Percentiles rank a stretch among this genome's conserved stretches.
phyloP scores from a whole-genome alignment of 805 yeast genomes.

The Wickerhamomyces tratensis region DNA sequence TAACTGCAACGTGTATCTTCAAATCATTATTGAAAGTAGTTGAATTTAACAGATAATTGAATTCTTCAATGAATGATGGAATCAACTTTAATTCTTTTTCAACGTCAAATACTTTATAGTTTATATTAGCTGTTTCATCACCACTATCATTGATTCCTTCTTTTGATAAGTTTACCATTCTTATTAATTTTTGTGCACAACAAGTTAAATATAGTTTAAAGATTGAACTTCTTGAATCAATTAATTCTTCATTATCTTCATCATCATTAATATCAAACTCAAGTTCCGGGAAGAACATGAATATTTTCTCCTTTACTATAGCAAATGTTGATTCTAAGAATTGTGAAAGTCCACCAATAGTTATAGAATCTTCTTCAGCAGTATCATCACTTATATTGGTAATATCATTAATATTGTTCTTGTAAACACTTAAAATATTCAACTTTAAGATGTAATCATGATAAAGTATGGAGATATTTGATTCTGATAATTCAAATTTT shows the following conservation, averaged over 20 bases:
- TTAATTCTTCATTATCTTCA: background rate
- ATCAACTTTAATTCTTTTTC: conserved; percentile 9
- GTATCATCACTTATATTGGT: too few species aligned
- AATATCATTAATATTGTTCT: background rate
- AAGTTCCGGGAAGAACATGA: conserved; percentile 2
- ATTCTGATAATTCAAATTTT: conserved; percentile 3
- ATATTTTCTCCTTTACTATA: conserved; percentile 4
- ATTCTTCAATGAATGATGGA: conserved; percentile 8
- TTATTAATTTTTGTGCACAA: conserved; percentile 8
- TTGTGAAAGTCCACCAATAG: conserved; percentile 1
- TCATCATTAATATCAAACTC: background rate
- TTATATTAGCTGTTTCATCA: conserved; percentile 6
- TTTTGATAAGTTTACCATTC: background rate
- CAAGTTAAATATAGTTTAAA: conserved; percentile 11
- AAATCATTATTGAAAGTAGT: conserved; percentile 3
- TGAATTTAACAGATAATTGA: conserved; percentile 4
- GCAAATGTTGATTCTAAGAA: conserved; percentile 4
- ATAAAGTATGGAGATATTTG: conserved; percentile 6
- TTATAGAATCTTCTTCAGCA: too few species aligned
- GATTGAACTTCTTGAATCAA: background rate
- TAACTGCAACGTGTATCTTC: conserved; percentile 13
- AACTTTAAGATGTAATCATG: conserved; percentile 12
- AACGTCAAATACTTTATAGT: conserved; percentile 8
- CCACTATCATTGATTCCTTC: background rate
- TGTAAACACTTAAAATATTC: conserved; percentile 7